Base-by-base conservation (phyloP, 306 rosid genomes). In the Sechiopsis laciniata region DNA sequence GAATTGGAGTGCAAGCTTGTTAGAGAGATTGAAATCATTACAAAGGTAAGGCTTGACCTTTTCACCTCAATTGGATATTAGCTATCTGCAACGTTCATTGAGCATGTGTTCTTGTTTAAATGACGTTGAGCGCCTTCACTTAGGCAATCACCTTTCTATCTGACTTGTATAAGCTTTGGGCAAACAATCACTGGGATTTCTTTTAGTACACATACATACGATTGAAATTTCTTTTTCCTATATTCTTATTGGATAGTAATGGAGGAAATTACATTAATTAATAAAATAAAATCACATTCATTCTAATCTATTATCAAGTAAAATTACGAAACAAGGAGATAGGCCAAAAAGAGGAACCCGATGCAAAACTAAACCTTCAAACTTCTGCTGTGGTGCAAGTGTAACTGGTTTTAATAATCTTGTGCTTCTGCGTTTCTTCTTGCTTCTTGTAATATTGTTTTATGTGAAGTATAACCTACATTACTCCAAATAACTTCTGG, bases 1-100 rank as follows among this genome's bases (percentile, higher is more conserved):
- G 24, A 75, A 75, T 75, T 81, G 78, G 69, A 56, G 90, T 37
- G 92, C 87, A 81, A 75, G 60, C 57, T 81, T 95, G 81, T 81
- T 91, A 61, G 91, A 87, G 83, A 89, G 84, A 84, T 76, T 95
- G 69, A 85, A 85, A 68, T 87, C 90, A 45, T 78, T 89, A 50
- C 76, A 84, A 71, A 80, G 80, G 99, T 95, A 85, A 74, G 82
- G 10, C 63, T 48, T 48, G 20, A 64, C 55, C 62, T 64, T 48
- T 74, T 70, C 70, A 17, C 69, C 54, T 72, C 42, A 21, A 48
- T 57, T 13, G 22, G 24, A 60, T 55, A 77, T 61, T 40, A 66
- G 46, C 51, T 74, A 17, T 82, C 63, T 82, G 52, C 60, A 57
- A 56, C 46, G 56, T 61, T 45, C 16, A 52, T 62, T 78, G 76